Base-by-base conservation (phyloP, 345 rosid genomes). In the Aethionema arabicum region DNA sequence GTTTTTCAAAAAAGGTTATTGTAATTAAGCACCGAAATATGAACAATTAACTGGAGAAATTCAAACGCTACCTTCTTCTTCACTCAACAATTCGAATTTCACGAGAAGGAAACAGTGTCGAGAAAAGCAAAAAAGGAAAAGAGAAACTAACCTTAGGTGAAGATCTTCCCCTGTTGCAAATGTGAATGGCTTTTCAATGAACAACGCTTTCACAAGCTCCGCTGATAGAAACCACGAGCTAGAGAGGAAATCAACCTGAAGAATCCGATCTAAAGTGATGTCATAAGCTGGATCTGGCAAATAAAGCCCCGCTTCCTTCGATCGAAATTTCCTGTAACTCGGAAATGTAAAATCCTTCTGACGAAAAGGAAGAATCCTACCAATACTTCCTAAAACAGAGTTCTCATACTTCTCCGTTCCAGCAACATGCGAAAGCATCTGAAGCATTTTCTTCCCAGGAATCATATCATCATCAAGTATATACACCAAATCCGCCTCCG, bases 211-310 rank as follows among this genome's bases (percentile, higher is more conserved):
- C 4, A 93, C 89, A 31, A 90, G 92, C 70, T 87, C 96, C 12
- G 97, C 90, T 6, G 99, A 83, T 14, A 93, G 53, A 69, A 93
- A 93, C 99, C 99, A 93, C 0, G 99, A 93, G 68, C 99, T 93
- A 0, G 99, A 93, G 44, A 93, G 85, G 69, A 93, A 93, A 75
- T 93, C 99, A 14, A 93, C 99, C 80, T 90, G 96, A 69, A 93
- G 92, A 59, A 87, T 84, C 63, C 76, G 82, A 53, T 85, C 83
- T 14, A 85, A 72, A 4, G 92, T 90, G 13, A 93, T 83, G 38
- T 87, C 92, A 60, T 93, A 93, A 47, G 99, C 99, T 35, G 99
- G 99, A 72, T 93, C 99, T 56, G 99, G 99, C 74, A 93, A 64
- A 49, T 93, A 93, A 10, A 93, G 83, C 10, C 99, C 99, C 0